Percentiles rank a stretch among this genome's conserved stretches.
Conservation (phyloP, 345 rosid genomes). For the Syzygium grande region DNA sequence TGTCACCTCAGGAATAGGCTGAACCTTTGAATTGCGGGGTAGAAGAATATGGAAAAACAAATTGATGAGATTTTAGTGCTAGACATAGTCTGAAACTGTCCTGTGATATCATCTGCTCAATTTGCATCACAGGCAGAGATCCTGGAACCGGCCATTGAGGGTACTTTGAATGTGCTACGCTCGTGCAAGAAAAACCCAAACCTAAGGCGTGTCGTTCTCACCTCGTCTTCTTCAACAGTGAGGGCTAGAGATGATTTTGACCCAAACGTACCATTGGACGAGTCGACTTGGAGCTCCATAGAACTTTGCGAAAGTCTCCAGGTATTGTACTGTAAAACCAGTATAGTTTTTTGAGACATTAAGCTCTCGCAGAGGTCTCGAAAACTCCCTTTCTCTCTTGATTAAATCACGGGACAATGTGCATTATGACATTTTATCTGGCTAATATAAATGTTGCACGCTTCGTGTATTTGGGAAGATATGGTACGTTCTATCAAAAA, state of each 20-base stretch:
- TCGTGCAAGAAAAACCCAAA: constrained; percentile 65
- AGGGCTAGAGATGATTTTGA: constrained; percentile 64
- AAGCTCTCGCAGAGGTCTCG: neutral
- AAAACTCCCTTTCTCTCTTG: neutral
- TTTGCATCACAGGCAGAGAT: constrained; percentile 49
- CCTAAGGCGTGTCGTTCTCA: constrained; percentile 68
- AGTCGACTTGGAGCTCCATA: constrained; percentile 79
- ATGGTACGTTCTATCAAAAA: constrained; percentile 77
- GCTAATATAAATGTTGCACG: neutral
- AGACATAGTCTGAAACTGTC: neutral
- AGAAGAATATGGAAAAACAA: neutral
- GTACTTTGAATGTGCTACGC: constrained; percentile 74
- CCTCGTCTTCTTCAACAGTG: constrained; percentile 81
- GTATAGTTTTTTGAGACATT: neutral
- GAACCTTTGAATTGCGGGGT: neutral
- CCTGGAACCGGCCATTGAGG: constrained; percentile 68
- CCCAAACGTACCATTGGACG: constrained; percentile 57
- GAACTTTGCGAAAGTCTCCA: constrained; percentile 63
- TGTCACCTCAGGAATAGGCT: neutral
- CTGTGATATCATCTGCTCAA: neutral
- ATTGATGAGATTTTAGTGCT: neutral
- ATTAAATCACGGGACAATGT: neutral
- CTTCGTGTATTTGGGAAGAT: constrained; percentile 14
- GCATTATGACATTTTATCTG: neutral
- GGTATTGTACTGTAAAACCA: constrained; percentile 15